phyloP scores from a whole-genome alignment of 306 rosid genomes.

The Begonia fuchsioides region DNA sequence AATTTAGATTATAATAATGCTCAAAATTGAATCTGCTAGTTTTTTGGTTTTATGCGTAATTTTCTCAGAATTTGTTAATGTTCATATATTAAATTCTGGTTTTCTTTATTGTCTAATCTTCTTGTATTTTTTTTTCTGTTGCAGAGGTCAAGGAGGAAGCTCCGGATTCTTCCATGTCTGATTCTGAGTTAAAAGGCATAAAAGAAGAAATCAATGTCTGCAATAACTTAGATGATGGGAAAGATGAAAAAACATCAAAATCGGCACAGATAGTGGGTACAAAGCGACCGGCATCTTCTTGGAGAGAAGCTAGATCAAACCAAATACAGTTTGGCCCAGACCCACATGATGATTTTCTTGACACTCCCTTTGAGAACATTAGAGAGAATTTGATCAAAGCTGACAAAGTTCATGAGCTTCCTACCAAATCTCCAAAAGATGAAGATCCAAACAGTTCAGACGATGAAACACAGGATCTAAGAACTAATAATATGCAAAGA shows the following conservation, averaged over 20 bases:
- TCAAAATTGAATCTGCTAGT: too few relatives aligned
- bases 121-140: not conserved
- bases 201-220: conserved; percentile 17
- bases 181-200: conserved; percentile 15
- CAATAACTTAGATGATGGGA: conserved; percentile 20
- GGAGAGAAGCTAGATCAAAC: conserved; percentile 71
- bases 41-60: too few relatives aligned
- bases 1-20: too few relatives aligned
- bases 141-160: conserved; percentile 29
- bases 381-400: conserved; percentile 49
- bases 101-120: too few relatives aligned
- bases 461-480: conserved; percentile 77
- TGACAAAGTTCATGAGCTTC: conserved; percentile 13
- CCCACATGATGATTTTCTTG: conserved; percentile 89
- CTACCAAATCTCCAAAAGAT: conserved; percentile 19
- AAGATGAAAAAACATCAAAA: conserved; percentile 21
- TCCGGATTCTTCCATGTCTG: conserved; percentile 22
- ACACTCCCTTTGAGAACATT: conserved; percentile 67
- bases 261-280: conserved; percentile 28
- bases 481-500: conserved; percentile 17
- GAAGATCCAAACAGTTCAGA: conserved; percentile 31
- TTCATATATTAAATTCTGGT: too few relatives aligned
- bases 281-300: conserved; percentile 57
- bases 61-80: too few relatives aligned
- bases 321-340: conserved; percentile 60